phyloP scores from a whole-genome alignment of 2,329 filamentous ascomycete species.

The Epichloe baconii region DNA sequence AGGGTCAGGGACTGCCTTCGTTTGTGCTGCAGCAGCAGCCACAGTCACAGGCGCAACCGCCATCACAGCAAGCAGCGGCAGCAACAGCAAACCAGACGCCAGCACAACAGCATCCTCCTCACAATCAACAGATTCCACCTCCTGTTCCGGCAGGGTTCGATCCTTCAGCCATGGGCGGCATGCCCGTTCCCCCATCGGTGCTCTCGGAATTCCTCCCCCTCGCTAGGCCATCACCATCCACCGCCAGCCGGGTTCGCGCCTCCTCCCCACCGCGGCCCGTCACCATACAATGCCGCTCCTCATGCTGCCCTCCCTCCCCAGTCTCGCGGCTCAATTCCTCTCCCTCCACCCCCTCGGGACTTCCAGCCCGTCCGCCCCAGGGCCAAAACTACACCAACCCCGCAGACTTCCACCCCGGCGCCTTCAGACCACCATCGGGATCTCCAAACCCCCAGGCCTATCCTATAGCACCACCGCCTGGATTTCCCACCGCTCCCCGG shows the following conservation, averaged over 20 bases:
- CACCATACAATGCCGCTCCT: slow-evolving; percentile 19
- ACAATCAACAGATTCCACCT: slow-evolving; percentile 9
- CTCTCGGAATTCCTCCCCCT: slow-evolving; percentile 12
- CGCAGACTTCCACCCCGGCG: slow-evolving; percentile 33
- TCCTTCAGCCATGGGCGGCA: slow-evolving; percentile 16
- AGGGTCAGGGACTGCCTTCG: slow-evolving; percentile 61
- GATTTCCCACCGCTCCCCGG: slow-evolving; percentile 26
- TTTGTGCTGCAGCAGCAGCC: slow-evolving; percentile 43
- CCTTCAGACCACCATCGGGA: slow-evolving; percentile 26
- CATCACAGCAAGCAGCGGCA: neutral
- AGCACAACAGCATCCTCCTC: slow-evolving; percentile 14
- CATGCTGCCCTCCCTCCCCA: slow-evolving; percentile 10
- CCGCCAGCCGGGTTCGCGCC: slow-evolving; percentile 26
- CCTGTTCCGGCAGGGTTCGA: slow-evolving; percentile 22
- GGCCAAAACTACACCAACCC: slow-evolving; percentile 34
- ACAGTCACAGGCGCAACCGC: slow-evolving; percentile 1
- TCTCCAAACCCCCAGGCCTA: slow-evolving; percentile 27
- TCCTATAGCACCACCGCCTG: slow-evolving; percentile 25
- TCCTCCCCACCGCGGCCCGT: slow-evolving; percentile 17
- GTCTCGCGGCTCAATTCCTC: slow-evolving; percentile 19
- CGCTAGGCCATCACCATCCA: slow-evolving; percentile 9
- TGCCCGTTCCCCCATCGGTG: slow-evolving; percentile 4
- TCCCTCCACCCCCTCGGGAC: slow-evolving; percentile 37
- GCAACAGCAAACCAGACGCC: slow-evolving; percentile 8
- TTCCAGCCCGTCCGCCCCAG: slow-evolving; percentile 37